Evolutionary conservation across 169 alveolate genomes (phyloP).

Genomic region (Plasmodium cynomolgi): DNA sequence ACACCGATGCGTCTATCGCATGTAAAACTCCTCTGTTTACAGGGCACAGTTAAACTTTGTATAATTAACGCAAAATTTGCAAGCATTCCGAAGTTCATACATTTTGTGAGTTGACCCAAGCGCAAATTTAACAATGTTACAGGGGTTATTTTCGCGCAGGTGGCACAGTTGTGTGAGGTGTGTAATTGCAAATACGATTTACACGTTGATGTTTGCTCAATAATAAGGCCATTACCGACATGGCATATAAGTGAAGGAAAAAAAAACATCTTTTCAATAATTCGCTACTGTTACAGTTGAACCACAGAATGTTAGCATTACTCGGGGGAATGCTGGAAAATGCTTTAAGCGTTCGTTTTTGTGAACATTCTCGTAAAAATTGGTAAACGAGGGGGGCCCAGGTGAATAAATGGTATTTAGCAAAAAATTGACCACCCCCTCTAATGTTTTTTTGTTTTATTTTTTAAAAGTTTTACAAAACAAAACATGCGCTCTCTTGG

Average conservation of each 20-base stretch:
- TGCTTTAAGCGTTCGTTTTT: background rate
- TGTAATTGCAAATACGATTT: background rate
- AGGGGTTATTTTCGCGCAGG: background rate
- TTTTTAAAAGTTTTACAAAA: background rate
- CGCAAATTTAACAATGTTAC: background rate
- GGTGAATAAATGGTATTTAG: background rate
- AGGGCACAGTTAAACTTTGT: background rate
- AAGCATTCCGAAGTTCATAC: background rate
- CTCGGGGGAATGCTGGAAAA: background rate
- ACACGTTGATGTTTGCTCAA: background rate
- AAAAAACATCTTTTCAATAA: background rate
- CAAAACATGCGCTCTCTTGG: background rate
- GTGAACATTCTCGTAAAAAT: background rate
- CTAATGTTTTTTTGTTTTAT: background rate
- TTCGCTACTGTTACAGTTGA: background rate
- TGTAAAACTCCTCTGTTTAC: constrained; percentile 1
- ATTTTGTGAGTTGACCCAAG: background rate
- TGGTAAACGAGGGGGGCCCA: background rate
- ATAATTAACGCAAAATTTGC: background rate
- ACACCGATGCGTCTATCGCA: background rate
- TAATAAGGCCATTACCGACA: background rate
- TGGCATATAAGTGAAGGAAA: background rate
- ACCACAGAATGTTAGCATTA: background rate
- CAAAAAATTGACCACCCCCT: background rate
- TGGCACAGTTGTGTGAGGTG: background rate